Conservation (phyloP, 2,329 filamentous ascomycete genomes). For the Monosporascus sp. region DNA sequence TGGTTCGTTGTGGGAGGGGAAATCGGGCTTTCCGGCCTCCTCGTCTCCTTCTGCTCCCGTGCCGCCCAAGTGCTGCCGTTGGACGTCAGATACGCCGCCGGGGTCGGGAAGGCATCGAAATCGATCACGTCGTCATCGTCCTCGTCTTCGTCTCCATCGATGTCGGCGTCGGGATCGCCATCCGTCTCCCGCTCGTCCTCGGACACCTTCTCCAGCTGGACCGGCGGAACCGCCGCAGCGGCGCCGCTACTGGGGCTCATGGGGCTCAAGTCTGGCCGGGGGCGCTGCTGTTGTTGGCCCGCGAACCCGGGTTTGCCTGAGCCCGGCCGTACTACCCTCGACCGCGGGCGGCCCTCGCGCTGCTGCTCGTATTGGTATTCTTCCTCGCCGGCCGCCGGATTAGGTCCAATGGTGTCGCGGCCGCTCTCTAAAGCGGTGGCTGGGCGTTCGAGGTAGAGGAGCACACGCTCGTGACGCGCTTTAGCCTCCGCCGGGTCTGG, state of each 20-base stretch:
- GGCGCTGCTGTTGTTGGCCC: background rate
- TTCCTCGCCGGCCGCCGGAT: constrained; percentile 6
- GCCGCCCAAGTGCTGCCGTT: constrained; percentile 2
- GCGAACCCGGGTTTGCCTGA: too few species aligned
- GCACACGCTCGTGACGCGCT: constrained; percentile 24
- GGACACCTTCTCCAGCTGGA: constrained; percentile 5
- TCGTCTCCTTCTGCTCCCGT: constrained; percentile 17
- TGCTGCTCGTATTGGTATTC: constrained; percentile 10
- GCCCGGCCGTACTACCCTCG: too few species aligned
- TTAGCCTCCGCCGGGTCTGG: constrained; percentile 6
- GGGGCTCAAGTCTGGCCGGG: constrained; percentile 15
- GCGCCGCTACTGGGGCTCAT: constrained; percentile 8
- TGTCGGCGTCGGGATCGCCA: background rate
- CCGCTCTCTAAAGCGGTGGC: constrained; percentile 15
- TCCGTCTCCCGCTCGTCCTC: constrained; percentile 3
- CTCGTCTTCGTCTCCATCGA: constrained; percentile 12
- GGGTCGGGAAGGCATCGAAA: constrained; percentile 13
- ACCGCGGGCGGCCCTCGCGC: constrained; percentile 23
- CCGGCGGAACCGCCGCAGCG: constrained; percentile 3
- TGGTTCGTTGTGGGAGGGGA: constrained; percentile 11
- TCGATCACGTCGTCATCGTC: constrained; percentile 15
- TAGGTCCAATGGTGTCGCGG: constrained; percentile 21
- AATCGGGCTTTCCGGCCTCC: constrained; percentile 34
- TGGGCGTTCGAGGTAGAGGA: constrained; percentile 28
- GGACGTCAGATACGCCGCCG: constrained; percentile 6